Evolutionary conservation across 441 rosid genomes (phyloP).

Genomic region (Metrosideros polymorpha): DNA sequence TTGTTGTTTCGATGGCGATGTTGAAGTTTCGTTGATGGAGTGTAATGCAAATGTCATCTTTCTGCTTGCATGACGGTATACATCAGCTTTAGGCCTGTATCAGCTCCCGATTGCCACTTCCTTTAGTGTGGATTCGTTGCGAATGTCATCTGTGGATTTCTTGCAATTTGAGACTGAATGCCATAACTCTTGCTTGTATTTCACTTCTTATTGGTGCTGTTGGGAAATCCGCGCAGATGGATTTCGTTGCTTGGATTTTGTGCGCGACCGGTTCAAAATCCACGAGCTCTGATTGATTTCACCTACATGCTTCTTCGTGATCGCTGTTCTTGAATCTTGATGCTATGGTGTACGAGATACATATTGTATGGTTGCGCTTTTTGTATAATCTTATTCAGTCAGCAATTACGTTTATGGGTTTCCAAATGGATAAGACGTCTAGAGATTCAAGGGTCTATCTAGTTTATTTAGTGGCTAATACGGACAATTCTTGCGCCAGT

Average conservation of each 20-base stretch:
- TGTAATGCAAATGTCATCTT: neutral
- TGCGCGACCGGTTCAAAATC: neutral
- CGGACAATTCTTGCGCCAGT: neutral
- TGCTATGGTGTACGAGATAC: neutral
- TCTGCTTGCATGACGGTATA: neutral
- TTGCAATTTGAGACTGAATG: slow-evolving; percentile 8
- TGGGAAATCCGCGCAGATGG: neutral
- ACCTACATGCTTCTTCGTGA: neutral
- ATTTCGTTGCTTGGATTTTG: neutral
- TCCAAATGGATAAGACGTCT: neutral
- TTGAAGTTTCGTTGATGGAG: neutral
- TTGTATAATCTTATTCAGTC: neutral
- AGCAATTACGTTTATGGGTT: neutral
- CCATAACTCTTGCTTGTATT: neutral
- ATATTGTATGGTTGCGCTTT: neutral
- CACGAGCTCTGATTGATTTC: neutral
- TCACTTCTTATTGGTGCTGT: neutral
- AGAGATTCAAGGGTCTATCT: neutral
- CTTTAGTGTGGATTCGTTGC: neutral
- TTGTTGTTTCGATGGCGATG: neutral
- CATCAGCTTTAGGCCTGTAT: neutral
- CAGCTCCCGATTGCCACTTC: neutral
- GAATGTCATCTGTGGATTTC: neutral
- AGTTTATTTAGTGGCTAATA: neutral
- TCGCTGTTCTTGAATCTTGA: neutral